Conservation (phyloP, 2,329 filamentous ascomycete genomes). For the Colletotrichum brevisporum region DNA sequence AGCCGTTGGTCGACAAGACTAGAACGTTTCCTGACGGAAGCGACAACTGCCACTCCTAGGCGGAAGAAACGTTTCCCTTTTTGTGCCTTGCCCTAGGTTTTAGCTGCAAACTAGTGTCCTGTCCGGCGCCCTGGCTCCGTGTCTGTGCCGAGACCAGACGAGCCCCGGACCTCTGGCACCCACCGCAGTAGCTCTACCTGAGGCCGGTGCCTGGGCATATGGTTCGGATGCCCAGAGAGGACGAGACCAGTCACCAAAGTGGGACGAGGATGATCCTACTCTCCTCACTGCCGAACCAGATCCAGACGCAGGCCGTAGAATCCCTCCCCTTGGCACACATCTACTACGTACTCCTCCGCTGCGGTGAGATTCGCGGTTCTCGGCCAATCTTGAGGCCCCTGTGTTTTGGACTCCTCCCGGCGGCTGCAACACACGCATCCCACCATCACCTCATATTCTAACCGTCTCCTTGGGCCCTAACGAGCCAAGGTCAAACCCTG, state of each 20-base stretch:
- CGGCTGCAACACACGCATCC: constrained; percentile 31
- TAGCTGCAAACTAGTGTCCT: constrained; percentile 37
- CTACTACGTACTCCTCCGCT: not conserved
- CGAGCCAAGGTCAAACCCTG: constrained; percentile 36
- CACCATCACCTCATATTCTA: constrained; percentile 36
- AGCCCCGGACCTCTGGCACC: constrained; percentile 28
- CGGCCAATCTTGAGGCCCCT: constrained; percentile 35
- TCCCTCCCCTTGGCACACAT: not conserved
- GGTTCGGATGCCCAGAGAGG: constrained; percentile 30
- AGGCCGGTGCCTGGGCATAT: constrained; percentile 31
- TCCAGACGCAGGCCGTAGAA: not conserved
- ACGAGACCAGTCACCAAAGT: constrained; percentile 6
- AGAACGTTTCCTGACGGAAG: constrained; percentile 19
- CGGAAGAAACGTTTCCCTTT: constrained; percentile 6
- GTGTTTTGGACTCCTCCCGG: constrained; percentile 32
- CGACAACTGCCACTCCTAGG: constrained; percentile 1
- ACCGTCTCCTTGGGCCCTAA: constrained; percentile 38
- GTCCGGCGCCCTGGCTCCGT: constrained; percentile 29
- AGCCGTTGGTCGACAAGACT: constrained; percentile 1
- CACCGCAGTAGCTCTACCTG: constrained; percentile 29
- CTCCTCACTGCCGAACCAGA: not conserved
- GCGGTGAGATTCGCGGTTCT: constrained; percentile 14
- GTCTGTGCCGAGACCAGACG: constrained; percentile 39
- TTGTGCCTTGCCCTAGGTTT: constrained; percentile 23
- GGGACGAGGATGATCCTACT: constrained; percentile 27